These are phyloP conservation scores for Hanseniaspora jakobsenii DNA, from an alignment of 805 yeast species.

Conservation along the genomic window DNA sequence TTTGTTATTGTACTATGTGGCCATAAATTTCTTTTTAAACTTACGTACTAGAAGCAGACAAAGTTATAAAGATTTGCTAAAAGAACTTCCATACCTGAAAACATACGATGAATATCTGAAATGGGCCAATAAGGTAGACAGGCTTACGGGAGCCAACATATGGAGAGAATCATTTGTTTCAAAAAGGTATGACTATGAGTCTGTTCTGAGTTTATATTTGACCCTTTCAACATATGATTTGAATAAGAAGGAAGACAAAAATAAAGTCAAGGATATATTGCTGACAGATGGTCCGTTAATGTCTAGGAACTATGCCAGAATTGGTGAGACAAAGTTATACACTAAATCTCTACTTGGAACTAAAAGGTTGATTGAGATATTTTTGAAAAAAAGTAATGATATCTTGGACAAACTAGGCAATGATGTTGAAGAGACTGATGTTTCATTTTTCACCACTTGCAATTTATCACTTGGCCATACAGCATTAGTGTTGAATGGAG, in stretches of 20 bases:
- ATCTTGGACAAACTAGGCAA: slow-evolving; percentile 50
- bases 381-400: slow-evolving; percentile 57
- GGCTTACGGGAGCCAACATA: slow-evolving; percentile 40
- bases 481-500: slow-evolving; percentile 86
- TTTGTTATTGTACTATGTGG: background rate
- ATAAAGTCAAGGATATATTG: slow-evolving; percentile 49
- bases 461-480: slow-evolving; percentile 78
- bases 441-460: slow-evolving; percentile 75
- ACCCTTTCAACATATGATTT: slow-evolving; percentile 45
- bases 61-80: slow-evolving; percentile 21
- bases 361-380: slow-evolving; percentile 62
- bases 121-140: slow-evolving; percentile 39
- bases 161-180: slow-evolving; percentile 81
- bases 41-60: slow-evolving; percentile 7
- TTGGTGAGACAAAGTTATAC: slow-evolving; percentile 65
- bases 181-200: slow-evolving; percentile 66
- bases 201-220: slow-evolving; percentile 64
- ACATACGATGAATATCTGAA: slow-evolving; percentile 62
- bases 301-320: slow-evolving; percentile 83
- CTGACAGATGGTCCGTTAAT: slow-evolving; percentile 57
- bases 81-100: slow-evolving; percentile 39
- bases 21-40: background rate
- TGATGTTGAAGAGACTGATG: slow-evolving; percentile 38
- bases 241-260: slow-evolving; percentile 34
- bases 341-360: slow-evolving; percentile 81